Conservation (phyloP, 2,329 filamentous ascomycete species). For the Ophiosphaerella narmari region DNA sequence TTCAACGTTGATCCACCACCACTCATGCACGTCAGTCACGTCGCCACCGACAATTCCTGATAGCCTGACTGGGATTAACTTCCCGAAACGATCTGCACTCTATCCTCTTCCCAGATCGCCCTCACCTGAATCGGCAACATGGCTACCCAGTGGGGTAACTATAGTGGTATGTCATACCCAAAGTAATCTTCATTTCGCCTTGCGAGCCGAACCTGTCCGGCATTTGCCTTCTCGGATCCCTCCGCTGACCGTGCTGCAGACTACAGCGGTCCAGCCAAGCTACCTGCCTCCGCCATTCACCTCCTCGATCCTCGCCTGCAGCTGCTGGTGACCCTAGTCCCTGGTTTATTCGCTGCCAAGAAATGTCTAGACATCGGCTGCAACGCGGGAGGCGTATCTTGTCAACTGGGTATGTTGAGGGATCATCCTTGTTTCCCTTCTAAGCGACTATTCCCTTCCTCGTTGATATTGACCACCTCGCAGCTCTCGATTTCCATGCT, state of each 20-base stretch:
- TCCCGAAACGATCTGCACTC: slow-evolving; percentile 28
- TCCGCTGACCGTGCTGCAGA: slow-evolving; percentile 32
- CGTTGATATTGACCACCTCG: slow-evolving; percentile 34
- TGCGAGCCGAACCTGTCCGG: slow-evolving; percentile 19
- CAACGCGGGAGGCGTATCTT: slow-evolving; percentile 45
- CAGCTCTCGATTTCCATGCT: slow-evolving; percentile 46
- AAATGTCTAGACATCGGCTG: slow-evolving; percentile 47
- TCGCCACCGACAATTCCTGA: slow-evolving; percentile 19
- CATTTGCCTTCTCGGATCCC: slow-evolving; percentile 15
- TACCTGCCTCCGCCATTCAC: slow-evolving; percentile 42
- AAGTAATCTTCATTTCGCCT: slow-evolving; percentile 13
- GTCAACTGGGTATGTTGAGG: slow-evolving; percentile 44
- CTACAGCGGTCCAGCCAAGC: slow-evolving; percentile 45
- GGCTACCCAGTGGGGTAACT: slow-evolving; percentile 42
- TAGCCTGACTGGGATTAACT: slow-evolving; percentile 17
- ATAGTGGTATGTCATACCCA: slow-evolving; percentile 28
- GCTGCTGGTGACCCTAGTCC: slow-evolving; percentile 38
- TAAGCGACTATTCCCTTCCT: slow-evolving; percentile 37
- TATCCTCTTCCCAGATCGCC: slow-evolving; percentile 12
- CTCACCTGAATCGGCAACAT: slow-evolving; percentile 19
- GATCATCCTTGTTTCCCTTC: slow-evolving; percentile 24
- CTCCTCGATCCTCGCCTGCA: slow-evolving; percentile 44
- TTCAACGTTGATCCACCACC: slow-evolving; percentile 14
- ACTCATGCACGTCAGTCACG: slow-evolving; percentile 17
- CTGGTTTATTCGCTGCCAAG: slow-evolving; percentile 42